phyloP scores from a whole-genome alignment of 2,329 filamentous ascomycete genomes.

The Fonsecaea erecta region DNA sequence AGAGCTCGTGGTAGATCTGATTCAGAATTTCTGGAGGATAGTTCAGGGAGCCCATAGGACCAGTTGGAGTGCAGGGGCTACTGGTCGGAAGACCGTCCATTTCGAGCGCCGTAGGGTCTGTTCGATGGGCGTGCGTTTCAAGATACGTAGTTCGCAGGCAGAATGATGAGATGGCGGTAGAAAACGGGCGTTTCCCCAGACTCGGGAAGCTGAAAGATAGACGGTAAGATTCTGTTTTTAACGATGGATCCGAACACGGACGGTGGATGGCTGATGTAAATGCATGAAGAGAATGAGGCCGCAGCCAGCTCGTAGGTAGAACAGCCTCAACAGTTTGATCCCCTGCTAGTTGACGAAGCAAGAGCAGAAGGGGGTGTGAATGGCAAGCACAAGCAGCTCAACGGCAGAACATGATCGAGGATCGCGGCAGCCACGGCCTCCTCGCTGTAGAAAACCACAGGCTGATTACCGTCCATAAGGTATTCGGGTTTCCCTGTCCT shows the following conservation, averaged over 20 bases:
- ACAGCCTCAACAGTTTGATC: not conserved
- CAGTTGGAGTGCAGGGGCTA: slow-evolving; percentile 5
- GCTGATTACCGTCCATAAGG: not conserved
- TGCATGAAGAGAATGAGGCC: not conserved
- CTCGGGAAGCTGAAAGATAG: slow-evolving; percentile 2
- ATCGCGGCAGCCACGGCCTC: not conserved
- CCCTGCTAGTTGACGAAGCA: not conserved
- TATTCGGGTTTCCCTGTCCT: not conserved
- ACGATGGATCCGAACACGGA: not conserved
- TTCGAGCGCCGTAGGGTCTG: not conserved
- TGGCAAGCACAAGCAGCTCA: not conserved
- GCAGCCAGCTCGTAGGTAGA: not conserved
- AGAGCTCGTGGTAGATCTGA: slow-evolving; percentile 21
- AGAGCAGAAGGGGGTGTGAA: not conserved
- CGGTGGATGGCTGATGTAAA: not conserved
- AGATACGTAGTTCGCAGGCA: not conserved
- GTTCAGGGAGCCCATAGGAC: slow-evolving; percentile 25
- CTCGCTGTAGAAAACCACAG: not conserved
- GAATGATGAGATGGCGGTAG: slow-evolving; percentile 3
- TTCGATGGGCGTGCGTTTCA: not conserved
- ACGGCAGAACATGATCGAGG: not conserved
- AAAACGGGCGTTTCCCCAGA: not conserved
- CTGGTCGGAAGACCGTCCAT: slow-evolving; percentile 8
- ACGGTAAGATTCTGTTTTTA: slow-evolving; percentile 6
- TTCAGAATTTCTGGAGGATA: slow-evolving; percentile 28